These are phyloP conservation scores for Colletotrichum australisinense DNA, from an alignment of 2,329 filamentous ascomycete species.

Conservation along the genomic window DNA sequence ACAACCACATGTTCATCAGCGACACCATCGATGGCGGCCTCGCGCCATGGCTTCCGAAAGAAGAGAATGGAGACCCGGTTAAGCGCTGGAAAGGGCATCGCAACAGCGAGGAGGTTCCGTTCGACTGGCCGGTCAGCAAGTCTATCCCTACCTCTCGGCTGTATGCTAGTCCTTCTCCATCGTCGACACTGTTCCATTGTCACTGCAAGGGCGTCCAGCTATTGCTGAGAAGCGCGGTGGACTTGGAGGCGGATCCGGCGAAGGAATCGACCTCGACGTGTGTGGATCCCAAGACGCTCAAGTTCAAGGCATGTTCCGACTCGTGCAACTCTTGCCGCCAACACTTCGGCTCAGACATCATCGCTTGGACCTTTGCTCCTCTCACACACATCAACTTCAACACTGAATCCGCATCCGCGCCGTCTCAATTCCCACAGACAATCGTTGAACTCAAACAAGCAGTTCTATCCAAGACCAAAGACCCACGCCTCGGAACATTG, in stretches of 20 bases:
- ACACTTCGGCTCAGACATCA: conserved; percentile 53
- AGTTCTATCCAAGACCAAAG: conserved; percentile 42
- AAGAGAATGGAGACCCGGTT: conserved; percentile 39
- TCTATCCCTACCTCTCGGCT: conserved; percentile 27
- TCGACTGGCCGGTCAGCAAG: conserved; percentile 43
- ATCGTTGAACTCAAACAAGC: conserved; percentile 47
- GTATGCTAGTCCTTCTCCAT: background rate
- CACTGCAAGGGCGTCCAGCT: conserved; percentile 59
- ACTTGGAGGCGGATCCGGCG: conserved; percentile 42
- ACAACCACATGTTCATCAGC: conserved; percentile 55
- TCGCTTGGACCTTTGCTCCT: conserved; percentile 57
- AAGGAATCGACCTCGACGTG: conserved; percentile 51
- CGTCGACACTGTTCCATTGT: conserved; percentile 53
- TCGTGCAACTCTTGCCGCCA: conserved; percentile 60
- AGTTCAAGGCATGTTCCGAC: conserved; percentile 52
- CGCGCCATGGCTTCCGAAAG: conserved; percentile 54
- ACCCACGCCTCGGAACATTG: conserved; percentile 55
- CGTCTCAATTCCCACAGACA: conserved; percentile 43
- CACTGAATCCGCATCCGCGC: conserved; percentile 7
- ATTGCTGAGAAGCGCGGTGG: conserved; percentile 45
- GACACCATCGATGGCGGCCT: conserved; percentile 66
- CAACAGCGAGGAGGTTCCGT: conserved; percentile 41
- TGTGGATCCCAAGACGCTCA: conserved; percentile 55
- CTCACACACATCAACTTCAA: conserved; percentile 52
- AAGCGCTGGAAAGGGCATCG: conserved; percentile 42